Evolutionary conservation across 257 asterid species (phyloP).

Genomic region (Paraleonurus japonicus): DNA sequence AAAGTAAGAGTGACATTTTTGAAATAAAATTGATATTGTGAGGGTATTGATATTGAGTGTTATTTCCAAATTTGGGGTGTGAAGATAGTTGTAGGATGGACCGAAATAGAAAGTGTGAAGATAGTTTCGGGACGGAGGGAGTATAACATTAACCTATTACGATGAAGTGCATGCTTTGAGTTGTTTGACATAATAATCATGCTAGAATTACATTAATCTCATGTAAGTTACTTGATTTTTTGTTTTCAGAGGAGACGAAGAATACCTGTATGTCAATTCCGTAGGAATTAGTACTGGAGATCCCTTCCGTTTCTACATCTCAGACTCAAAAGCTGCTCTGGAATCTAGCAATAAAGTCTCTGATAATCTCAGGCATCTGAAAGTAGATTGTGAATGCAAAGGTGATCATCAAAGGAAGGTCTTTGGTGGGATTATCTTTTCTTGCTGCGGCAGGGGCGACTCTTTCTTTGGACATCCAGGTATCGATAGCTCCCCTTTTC

Average conservation of each 20-base stretch:
- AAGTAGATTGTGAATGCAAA: conserved; percentile 27
- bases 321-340: conserved; percentile 54
- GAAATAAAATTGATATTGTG: too few species aligned
- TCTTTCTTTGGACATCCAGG: conserved; percentile 50
- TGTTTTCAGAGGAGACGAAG: conserved; percentile 69
- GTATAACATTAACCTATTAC: neutral
- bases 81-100: too few species aligned
- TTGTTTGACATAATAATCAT: neutral
- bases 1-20: too few species aligned
- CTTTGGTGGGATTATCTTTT: conserved; percentile 68
- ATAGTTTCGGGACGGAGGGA: too few species aligned
- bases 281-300: conserved; percentile 71
- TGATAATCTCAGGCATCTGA: conserved; percentile 40
- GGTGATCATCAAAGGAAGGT: conserved; percentile 28
- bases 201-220: neutral
- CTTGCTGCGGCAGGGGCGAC: conserved; percentile 77
- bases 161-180: conserved; percentile 4
- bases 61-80: too few species aligned
- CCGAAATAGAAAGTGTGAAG: too few species aligned
- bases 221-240: neutral
- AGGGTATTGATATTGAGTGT: too few species aligned
- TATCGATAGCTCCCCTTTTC: conserved; percentile 52
- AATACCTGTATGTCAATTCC: conserved; percentile 61
- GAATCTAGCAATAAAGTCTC: conserved; percentile 41
- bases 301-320: conserved; percentile 52